Evolutionary conservation across 2,329 filamentous ascomycete species (phyloP).

Genomic region (Diaporthe amygdali): DNA sequence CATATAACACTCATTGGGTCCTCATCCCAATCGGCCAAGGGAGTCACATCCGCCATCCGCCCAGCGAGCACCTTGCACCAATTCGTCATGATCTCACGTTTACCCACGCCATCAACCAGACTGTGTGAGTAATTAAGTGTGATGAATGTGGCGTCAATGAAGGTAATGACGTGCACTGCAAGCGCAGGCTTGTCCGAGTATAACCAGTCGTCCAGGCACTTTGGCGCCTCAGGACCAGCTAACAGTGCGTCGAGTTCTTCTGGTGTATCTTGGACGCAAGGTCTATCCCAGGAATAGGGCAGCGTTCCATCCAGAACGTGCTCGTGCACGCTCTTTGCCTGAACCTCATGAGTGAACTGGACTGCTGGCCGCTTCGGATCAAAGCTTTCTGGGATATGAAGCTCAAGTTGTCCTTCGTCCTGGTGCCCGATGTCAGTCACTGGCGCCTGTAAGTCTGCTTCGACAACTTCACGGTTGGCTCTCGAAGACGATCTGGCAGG

Average conservation of each 20-base stretch:
- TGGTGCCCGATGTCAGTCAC: not conserved
- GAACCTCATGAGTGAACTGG: conserved; percentile 41
- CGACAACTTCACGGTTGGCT: not conserved
- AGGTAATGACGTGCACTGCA: conserved; percentile 51
- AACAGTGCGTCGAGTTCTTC: conserved; percentile 32
- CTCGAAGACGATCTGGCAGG: not conserved
- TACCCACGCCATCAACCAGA: conserved; percentile 51
- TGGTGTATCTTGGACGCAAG: conserved; percentile 35
- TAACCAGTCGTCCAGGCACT: conserved; percentile 44
- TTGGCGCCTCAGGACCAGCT: conserved; percentile 32
- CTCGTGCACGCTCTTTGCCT: conserved; percentile 41
- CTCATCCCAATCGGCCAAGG: conserved; percentile 37
- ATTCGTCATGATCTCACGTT: conserved; percentile 44
- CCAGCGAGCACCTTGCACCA: conserved; percentile 53
- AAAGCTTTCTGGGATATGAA: conserved; percentile 38
- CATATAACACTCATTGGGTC: conserved; percentile 38
- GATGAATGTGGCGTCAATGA: conserved; percentile 55
- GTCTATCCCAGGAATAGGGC: conserved; percentile 35
- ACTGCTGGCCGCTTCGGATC: conserved; percentile 42
- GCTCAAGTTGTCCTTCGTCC: conserved; percentile 33
- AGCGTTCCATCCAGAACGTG: conserved; percentile 46
- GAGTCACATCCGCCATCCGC: conserved; percentile 43
- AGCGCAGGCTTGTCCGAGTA: conserved; percentile 49
- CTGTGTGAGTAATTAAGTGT: conserved; percentile 52
- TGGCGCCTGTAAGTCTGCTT: not conserved